A percentile compares a stretch with the other conserved stretches of the same genome.
Conservation (phyloP, 2,329 filamentous ascomycete genomes). For the Colletotrichum cuscutae region DNA sequence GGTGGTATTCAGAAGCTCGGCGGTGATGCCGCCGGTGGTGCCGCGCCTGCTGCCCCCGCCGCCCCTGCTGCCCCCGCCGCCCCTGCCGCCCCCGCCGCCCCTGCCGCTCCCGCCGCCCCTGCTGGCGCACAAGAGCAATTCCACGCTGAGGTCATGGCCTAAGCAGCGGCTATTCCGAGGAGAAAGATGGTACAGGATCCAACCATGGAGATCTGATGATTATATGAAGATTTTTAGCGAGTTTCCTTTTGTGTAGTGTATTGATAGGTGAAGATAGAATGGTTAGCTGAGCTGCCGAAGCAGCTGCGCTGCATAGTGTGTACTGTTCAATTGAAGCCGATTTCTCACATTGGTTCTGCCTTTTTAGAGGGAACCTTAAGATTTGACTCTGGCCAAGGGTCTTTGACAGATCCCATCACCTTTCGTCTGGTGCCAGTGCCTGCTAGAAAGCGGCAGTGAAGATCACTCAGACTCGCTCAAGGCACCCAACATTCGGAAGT, state of each 20-base stretch:
- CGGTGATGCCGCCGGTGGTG: slow-evolving; percentile 13
- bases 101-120: slow-evolving; percentile 8
- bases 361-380: too few relatives aligned
- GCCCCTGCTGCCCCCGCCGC: slow-evolving; percentile 9
- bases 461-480: too few relatives aligned
- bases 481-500: too few relatives aligned
- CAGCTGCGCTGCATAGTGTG: slow-evolving; percentile 24
- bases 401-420: too few relatives aligned
- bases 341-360: too few relatives aligned
- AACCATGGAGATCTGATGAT: neutral
- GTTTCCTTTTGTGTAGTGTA: neutral
- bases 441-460: too few relatives aligned
- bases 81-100: slow-evolving; percentile 2
- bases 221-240: slow-evolving; percentile 18
- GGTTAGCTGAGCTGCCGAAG: slow-evolving; percentile 30
- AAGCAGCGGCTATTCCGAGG: neutral
- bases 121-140: slow-evolving; percentile 6
- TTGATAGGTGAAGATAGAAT: slow-evolving; percentile 7
- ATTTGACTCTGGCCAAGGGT: too few relatives aligned
- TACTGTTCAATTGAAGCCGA: neutral
- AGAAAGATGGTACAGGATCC: neutral
- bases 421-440: too few relatives aligned
- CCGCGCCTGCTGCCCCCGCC: slow-evolving; percentile 17
- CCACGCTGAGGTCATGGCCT: slow-evolving; percentile 28
- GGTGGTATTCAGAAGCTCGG: slow-evolving; percentile 36